Evolutionary conservation across 495 filamentous ascomycete genomes (phyloP), one percentile per base, ranked within the genome.

Genomic region (Opeltia flavorubescens): DNA sequence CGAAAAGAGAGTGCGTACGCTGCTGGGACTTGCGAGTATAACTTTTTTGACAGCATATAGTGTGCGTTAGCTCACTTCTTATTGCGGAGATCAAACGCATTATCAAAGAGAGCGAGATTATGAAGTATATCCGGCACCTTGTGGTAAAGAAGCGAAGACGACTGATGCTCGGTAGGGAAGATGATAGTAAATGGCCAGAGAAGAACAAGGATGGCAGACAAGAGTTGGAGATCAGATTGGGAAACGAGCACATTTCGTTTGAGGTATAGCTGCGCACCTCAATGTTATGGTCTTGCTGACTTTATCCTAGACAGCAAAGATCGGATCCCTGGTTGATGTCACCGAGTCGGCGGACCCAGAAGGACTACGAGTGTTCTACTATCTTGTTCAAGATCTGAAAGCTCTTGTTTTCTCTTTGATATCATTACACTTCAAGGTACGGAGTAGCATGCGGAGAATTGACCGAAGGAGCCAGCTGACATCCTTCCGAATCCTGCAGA

Each of bases 181-280:
- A 96, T 59, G 93, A 99, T 58, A 81, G 78, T n/a, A 95, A 94
- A 64, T 99, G 93, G 93, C 93, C 93, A 1, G 86, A 89, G 63
- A 99, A 96, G 75, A 96, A 96, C 67, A 96, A 95, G 68, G 93
- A 99, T 59, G 93, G 93, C 34, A 78, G 89, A 44, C 93, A 96
- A 57, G 93, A 99, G 66, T 72, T 99, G 43, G 93, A 99, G 62
- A 96, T 99, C 45, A 75, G 88, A 17, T 55, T 99, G 27, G 93
- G 91, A 11, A 91, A 81, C 55, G 93, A 99, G 38, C 93, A 99
- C 59, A 96, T 96, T 53, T 94, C 88, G 1, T 99, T 99, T 52
- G 93, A 99, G 80, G 88, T 89, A 58, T 43, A 56, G 25, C 6
- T 17, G 8, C 15, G 15, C 8, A 4, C 35, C 46, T 15, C 8